These are phyloP conservation scores for Fusarium sarcochroum DNA, from an alignment of 2,329 filamentous ascomycete genomes.

Conservation along the genomic window DNA sequence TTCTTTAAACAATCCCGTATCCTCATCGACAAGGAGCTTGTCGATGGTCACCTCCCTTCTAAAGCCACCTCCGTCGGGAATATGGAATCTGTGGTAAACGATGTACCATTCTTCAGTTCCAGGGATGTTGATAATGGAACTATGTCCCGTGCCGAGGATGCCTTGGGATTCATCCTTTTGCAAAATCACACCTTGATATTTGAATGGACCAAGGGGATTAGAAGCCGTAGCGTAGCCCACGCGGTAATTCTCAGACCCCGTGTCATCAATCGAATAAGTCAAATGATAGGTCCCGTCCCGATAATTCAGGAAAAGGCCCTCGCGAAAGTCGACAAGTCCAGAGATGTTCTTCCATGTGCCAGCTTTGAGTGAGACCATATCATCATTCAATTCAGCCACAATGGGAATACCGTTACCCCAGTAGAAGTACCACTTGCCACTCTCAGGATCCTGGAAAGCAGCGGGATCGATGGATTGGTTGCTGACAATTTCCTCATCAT, in stretches of 20 bases:
- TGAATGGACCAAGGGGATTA: conserved; percentile 58
- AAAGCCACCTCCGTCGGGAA: conserved; percentile 61
- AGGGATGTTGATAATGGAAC: conserved; percentile 62
- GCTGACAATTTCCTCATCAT: conserved; percentile 61
- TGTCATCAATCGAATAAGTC: conserved; percentile 65
- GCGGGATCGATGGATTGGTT: conserved; percentile 71
- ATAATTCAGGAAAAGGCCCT: conserved; percentile 58
- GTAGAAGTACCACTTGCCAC: conserved; percentile 72
- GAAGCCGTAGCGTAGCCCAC: conserved; percentile 62
- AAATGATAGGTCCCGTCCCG: conserved; percentile 62
- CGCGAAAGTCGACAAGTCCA: conserved; percentile 60
- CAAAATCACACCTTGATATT: conserved; percentile 60
- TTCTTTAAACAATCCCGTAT: conserved; percentile 55
- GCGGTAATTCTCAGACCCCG: conserved; percentile 60
- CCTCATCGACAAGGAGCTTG: conserved; percentile 54
- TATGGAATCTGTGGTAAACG: conserved; percentile 63
- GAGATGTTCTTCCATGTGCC: conserved; percentile 52
- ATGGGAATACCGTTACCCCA: conserved; percentile 67
- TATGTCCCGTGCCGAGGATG: conserved; percentile 62
- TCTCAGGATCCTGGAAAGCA: conserved; percentile 69
- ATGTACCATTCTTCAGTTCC: conserved; percentile 65
- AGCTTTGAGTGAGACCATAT: conserved; percentile 61
- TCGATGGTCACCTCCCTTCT: conserved; percentile 61
- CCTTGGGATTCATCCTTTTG: conserved; percentile 58
- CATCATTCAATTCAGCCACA: conserved; percentile 59